Base-by-base conservation (phyloP, 352 stramenopile genomes). In the Phytophthora pinifolia region DNA sequence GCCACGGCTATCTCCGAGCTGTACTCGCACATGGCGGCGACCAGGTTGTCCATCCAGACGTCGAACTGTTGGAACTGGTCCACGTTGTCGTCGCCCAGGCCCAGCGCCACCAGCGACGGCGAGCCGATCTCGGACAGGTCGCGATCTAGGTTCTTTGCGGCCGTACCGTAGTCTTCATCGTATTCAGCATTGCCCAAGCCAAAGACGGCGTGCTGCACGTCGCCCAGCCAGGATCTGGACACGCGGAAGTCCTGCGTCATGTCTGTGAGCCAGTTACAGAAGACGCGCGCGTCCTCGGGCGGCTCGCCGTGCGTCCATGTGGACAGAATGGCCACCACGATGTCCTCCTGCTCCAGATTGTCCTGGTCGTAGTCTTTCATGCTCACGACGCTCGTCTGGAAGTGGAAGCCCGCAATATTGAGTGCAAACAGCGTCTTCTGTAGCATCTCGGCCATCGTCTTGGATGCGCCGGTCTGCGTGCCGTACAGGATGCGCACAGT, bases 361-460 rank as follows among this genome's bases (percentile, higher is more conserved):
- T 96, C 87, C 52, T 92, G 84, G 39, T 94, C 85, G 51, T 92
- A 94, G 55, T 95, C 83, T 53, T 92, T 90, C 77, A 93, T 89
- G 72, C 60, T 91, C 50, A 90, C 79, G n/a, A 94, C 76, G 29
- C 71, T 89, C 17, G 76, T 88, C 55, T 92, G 81, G 62, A 92
- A 90, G 54, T 89, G 76, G 64, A 92, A 89, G 36, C 82, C 82
- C 0, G 79, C 62, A 9, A 95, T 73, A 53, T 92, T 86, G 8
- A 92, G 62, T 15, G 84, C 85, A 58, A 94, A 94, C 36, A 94
- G 58, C 9, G 74, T 82, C 63, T 85, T 85, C 54, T 94, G 67
- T 32, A 92, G 70, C 42, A 69, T 74, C 60, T 89, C 77, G 0
- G 81, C 83, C 78, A 92, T 86, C 6, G 62, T 65, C 67, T 88